Evolutionary conservation across 1,139 yeast genomes (phyloP).

Genomic region (Diutina siamensis): DNA sequence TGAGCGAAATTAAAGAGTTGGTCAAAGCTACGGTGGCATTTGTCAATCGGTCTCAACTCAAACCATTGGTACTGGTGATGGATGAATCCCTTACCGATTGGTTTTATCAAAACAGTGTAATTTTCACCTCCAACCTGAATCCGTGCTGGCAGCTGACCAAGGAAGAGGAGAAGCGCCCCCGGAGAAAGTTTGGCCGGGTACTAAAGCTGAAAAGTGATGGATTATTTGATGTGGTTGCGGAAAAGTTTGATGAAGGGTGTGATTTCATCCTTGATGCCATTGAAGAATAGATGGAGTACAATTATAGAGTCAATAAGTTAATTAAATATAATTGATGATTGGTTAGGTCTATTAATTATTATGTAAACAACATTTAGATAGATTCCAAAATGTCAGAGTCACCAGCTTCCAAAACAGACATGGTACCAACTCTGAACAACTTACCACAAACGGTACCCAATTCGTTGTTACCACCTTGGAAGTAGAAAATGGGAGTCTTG

Average conservation of each 20-base stretch:
- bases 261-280: conserved; percentile 74
- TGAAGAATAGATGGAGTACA: conserved; percentile 25
- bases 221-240: conserved; percentile 64
- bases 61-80: conserved; percentile 72
- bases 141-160: conserved; percentile 51
- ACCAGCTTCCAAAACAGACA: conserved; percentile 96
- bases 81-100: conserved; percentile 87
- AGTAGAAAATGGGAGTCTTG: conserved; percentile 95
- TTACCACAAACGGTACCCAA: conserved; percentile 99
- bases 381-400: conserved; percentile 94
- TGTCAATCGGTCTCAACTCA: conserved; percentile 51
- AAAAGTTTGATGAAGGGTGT: conserved; percentile 74
- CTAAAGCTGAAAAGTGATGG: conserved; percentile 64
- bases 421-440: conserved; percentile 99
- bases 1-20: conserved; percentile 41
- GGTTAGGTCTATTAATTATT: background rate
- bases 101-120: conserved; percentile 79
- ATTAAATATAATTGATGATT: too few species aligned
- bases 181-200: conserved; percentile 86
- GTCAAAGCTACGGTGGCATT: conserved; percentile 70
- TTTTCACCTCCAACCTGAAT: conserved; percentile 66
- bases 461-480: conserved; percentile 99
- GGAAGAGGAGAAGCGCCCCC: conserved; percentile 52
- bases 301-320: background rate
- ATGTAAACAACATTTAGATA: conserved; percentile 7